Percentiles rank a stretch among this genome's conserved stretches.
phyloP scores from a whole-genome alignment of 2,329 filamentous ascomycete species.

The Calcarisporium arbuscula region DNA sequence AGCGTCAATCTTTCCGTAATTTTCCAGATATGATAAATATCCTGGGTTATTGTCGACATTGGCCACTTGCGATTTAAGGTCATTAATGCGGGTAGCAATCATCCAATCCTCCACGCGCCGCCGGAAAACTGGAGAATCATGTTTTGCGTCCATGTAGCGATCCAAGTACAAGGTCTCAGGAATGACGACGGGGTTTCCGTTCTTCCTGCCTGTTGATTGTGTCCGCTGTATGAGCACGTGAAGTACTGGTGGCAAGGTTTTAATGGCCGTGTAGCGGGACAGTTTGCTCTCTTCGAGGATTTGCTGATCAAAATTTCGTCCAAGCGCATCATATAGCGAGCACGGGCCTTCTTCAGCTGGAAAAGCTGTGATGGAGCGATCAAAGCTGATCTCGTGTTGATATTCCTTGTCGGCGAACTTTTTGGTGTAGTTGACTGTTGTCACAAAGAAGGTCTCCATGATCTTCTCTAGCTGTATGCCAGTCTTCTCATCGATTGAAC shows the following conservation, averaged over 20 bases:
- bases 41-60: slow-evolving; percentile 19
- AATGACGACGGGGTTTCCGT: slow-evolving; percentile 71
- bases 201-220: slow-evolving; percentile 67
- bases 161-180: slow-evolving; percentile 80
- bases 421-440: slow-evolving; percentile 53
- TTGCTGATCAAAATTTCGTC: slow-evolving; percentile 77
- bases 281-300: slow-evolving; percentile 60
- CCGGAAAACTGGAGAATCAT: slow-evolving; percentile 54
- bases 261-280: slow-evolving; percentile 64
- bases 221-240: slow-evolving; percentile 86
- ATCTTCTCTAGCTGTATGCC: slow-evolving; percentile 78
- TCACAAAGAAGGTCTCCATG: slow-evolving; percentile 63
- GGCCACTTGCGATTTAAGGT: slow-evolving; percentile 37
- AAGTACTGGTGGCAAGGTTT: slow-evolving; percentile 72
- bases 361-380: slow-evolving; percentile 57
- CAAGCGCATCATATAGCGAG: slow-evolving; percentile 77
- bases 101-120: slow-evolving; percentile 68
- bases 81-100: slow-evolving; percentile 58
- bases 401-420: slow-evolving; percentile 39
- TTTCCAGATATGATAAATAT: slow-evolving; percentile 22
- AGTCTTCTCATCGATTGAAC: slow-evolving; percentile 51
- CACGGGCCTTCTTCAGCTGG: slow-evolving; percentile 42
- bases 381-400: slow-evolving; percentile 45
- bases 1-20: slow-evolving; percentile 17
- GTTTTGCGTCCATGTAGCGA: slow-evolving; percentile 69